These are phyloP conservation scores for Ceraceosorus bombacis DNA, from an alignment of 1,284 basidiomycete genomes.

Conservation along the genomic window DNA sequence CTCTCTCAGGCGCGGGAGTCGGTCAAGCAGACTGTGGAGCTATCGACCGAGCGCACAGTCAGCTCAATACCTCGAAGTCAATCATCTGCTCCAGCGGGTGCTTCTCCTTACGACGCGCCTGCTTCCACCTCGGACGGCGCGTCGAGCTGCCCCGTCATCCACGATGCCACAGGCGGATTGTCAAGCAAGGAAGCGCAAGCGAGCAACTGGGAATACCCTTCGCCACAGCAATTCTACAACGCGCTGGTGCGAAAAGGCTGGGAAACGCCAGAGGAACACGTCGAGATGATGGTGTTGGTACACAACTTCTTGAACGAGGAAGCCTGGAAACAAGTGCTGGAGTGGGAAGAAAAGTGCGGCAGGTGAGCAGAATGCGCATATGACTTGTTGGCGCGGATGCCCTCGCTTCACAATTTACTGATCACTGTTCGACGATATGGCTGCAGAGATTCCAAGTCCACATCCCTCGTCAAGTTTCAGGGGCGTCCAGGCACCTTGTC, in stretches of 20 bases:
- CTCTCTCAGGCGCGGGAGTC: constrained; percentile 62
- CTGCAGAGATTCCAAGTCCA: no score
- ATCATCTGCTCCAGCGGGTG: constrained; percentile 35
- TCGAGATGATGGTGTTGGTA: constrained; percentile 94
- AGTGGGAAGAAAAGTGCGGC: constrained; percentile 70
- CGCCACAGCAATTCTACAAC: constrained; percentile 97
- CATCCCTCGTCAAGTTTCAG: constrained; percentile 70
- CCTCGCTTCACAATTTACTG: no score
- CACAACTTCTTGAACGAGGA: constrained; percentile 97
- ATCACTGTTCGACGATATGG: no score
- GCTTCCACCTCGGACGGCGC: constrained; percentile 12
- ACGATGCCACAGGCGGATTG: constrained; percentile 15
- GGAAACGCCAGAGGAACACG: constrained; percentile 93
- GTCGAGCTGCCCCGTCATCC: constrained; percentile 19
- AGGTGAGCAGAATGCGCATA: constrained; percentile 12
- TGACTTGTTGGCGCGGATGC: constrained; percentile 16
- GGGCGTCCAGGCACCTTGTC: constrained; percentile 76
- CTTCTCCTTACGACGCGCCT: constrained; percentile 40
- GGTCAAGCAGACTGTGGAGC: constrained; percentile 56
- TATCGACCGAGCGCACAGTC: constrained; percentile 68
- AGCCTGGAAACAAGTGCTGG: constrained; percentile 89
- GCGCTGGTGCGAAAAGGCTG: constrained; percentile 92
- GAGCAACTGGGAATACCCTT: constrained; percentile 86
- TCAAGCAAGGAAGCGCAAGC: constrained; percentile 21
- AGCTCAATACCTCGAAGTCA: constrained; percentile 78